Base-by-base conservation (phyloP, 768 basidiomycete genomes). In the Lactarius pseudohatsudake region DNA sequence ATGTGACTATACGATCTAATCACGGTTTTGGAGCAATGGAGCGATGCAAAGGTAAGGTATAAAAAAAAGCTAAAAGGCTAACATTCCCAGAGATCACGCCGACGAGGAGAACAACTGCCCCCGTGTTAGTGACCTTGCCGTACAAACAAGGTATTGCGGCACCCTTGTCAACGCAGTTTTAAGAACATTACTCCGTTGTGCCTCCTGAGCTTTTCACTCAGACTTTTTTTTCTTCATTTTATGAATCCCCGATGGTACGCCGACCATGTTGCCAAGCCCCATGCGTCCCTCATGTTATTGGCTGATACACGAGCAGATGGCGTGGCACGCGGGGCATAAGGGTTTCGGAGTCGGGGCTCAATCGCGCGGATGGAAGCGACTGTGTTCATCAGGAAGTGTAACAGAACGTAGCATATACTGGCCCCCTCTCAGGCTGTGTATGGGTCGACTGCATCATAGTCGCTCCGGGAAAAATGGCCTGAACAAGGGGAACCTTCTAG, bases 281-380 rank as follows among this genome's bases (percentile, higher is more conserved):
- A n/a, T 32, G 11, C 22, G 13, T 13, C 10, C 38, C 10, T 13
- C 50, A 28, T 59, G 18, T 54, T 20, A 62, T 36, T 56, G 32
- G n/a, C 41, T 26, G 20, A 55, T 30, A 34, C 45, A 50, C 26
- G 61, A 45, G 7, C 26, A 36, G 28, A 55, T 59, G 57, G 43
- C 59, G 57, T n/a, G 57, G 40, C 9, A n/a, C 54, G 36, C 38
- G 16, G n/a, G n/a, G 61, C 32, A 54, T n/a, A 26, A 30, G 61
- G 38, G 36, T 56, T 30, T 11, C 20, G 26, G 28, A 13, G 56
- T 36, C 32, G 45, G 28, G n/a, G 40, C 63, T 59, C 62, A 47
- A 41, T 26, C 55, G 26, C 32, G 16, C 11, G 43, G 32, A 53
- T n/a, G n/a, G 50, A 59, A 18, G 30, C 20, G 18, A 13, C 57